A percentile compares a stretch with the other conserved stretches of the same genome.
phyloP scores from a whole-genome alignment of 208 protist species.

The Balamuthia mandrillaris region DNA sequence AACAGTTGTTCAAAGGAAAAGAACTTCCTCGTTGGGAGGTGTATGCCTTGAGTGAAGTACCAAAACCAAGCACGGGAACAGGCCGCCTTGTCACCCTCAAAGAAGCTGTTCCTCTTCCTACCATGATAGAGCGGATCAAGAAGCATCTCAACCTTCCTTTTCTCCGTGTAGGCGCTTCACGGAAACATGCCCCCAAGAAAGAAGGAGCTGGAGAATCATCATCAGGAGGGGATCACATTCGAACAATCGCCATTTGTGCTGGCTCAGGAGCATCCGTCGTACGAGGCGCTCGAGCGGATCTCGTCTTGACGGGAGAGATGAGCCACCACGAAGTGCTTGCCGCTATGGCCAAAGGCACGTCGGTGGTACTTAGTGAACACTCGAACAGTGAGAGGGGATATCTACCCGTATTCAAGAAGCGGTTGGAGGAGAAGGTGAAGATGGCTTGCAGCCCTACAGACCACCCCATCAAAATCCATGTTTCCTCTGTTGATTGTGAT shows the following conservation, averaged over 20 bases:
- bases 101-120: neutral
- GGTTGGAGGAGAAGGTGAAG: slow-evolving; percentile 30
- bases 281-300: slow-evolving; percentile 25
- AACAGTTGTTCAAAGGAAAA: no score
- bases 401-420: slow-evolving; percentile 27
- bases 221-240: neutral
- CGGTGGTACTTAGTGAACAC: slow-evolving; percentile 53
- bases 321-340: slow-evolving; percentile 51
- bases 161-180: slow-evolving; percentile 6
- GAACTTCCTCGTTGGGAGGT: no score
- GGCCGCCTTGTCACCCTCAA: neutral
- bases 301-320: slow-evolving; percentile 51
- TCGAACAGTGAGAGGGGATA: slow-evolving; percentile 51
- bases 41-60: neutral
- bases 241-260: slow-evolving; percentile 47
- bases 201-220: no score
- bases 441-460: no score
- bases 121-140: slow-evolving; percentile 40
- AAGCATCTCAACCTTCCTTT: slow-evolving; percentile 18
- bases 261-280: slow-evolving; percentile 45
- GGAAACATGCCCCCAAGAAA: no score
- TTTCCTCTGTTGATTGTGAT: slow-evolving; percentile 43
- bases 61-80: neutral
- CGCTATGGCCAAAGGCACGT: slow-evolving; percentile 45
- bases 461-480: slow-evolving; percentile 29